Evolutionary conservation across 164 flowering plant genomes (phyloP), one percentile per base, ranked within the genome.

Genomic region (Chloranthus sessilifolius): DNA sequence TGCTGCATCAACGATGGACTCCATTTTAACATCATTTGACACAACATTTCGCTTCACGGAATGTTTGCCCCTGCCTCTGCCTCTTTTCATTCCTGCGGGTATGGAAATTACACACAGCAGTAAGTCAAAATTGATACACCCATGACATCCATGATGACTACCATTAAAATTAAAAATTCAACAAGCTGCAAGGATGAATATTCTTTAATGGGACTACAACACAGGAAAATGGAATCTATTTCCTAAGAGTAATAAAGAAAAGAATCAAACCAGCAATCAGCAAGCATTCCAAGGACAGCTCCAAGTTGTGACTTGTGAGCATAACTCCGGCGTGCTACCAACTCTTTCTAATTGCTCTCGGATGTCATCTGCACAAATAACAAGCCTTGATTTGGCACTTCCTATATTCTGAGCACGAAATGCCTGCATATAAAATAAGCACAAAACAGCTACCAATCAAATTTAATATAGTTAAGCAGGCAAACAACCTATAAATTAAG

Each of bases 241-340:
- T n/a, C n/a, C n/a, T n/a, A n/a, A n/a, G n/a, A n/a, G n/a, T n/a
- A n/a, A n/a, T n/a, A n/a, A n/a, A n/a, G 43, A 65, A 10, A 43
- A 50, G 47, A 31, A 34, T 31, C 75, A 41, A 22, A 88, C 99
- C 97, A 82, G 80, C 99, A 92, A 60, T 92, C 99, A 45, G 97
- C 99, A 62, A 92, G 95, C 95, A 84, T 84, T 14, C 99, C 99
- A 24, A 92, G 78, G 45, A 92, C 92, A 12, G 97, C 99, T 34
- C 99, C 99, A 38, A 92, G 79, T 74, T 92, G 99, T 27, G 99
- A 86, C n/a, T n/a, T n/a, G n/a, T n/a, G 97, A 83, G 65, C 95
- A 86, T 59, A 92, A 63, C 69, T 92, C 97, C 36, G 85, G 59
- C 48, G 85, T 78, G 53, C 69, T 63, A 27, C 95, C 95, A 57